These are phyloP conservation scores for Rusavskia elegans DNA, from an alignment of 495 filamentous ascomycete species.

Conservation along the genomic window DNA sequence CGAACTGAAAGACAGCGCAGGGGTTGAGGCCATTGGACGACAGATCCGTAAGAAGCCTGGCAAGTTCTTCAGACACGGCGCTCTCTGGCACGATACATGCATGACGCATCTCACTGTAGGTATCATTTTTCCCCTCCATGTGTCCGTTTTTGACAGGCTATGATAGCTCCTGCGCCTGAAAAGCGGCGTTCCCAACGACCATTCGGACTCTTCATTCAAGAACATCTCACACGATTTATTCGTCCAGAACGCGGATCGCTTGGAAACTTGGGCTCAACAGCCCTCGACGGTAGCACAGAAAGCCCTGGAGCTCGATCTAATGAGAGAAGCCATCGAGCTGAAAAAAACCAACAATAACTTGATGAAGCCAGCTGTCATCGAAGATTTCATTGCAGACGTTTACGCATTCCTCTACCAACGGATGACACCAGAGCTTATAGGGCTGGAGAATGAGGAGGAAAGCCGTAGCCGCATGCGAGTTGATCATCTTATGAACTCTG, in stretches of 20 bases:
- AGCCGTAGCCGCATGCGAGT: slow-evolving; percentile 42
- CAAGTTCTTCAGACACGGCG: slow-evolving; percentile 72
- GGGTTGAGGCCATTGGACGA: slow-evolving; percentile 65
- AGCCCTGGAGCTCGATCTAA: slow-evolving; percentile 39
- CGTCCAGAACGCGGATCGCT: slow-evolving; percentile 36
- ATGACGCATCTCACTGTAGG: slow-evolving; percentile 46
- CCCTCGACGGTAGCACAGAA: slow-evolving; percentile 14
- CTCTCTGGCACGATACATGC: slow-evolving; percentile 74
- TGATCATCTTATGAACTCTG: slow-evolving; percentile 35
- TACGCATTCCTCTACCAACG: slow-evolving; percentile 65
- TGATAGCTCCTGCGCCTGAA: slow-evolving; percentile 48
- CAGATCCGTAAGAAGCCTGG: slow-evolving; percentile 65
- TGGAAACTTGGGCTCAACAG: slow-evolving; percentile 35
- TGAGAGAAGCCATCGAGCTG: slow-evolving; percentile 77
- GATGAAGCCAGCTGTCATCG: slow-evolving; percentile 68
- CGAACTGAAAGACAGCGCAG: slow-evolving; percentile 58
- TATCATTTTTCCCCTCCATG: neutral
- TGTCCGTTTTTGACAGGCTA: neutral
- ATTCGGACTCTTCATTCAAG: slow-evolving; percentile 69
- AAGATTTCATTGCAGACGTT: slow-evolving; percentile 77
- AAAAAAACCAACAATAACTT: slow-evolving; percentile 76
- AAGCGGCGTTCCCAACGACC: slow-evolving; percentile 44
- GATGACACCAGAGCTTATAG: slow-evolving; percentile 29
- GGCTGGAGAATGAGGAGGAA: slow-evolving; percentile 31
- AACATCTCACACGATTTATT: slow-evolving; percentile 70